Percentiles rank a stretch among this genome's conserved stretches.
phyloP scores from a whole-genome alignment of 805 yeast species.

The Candida stauntonica region DNA sequence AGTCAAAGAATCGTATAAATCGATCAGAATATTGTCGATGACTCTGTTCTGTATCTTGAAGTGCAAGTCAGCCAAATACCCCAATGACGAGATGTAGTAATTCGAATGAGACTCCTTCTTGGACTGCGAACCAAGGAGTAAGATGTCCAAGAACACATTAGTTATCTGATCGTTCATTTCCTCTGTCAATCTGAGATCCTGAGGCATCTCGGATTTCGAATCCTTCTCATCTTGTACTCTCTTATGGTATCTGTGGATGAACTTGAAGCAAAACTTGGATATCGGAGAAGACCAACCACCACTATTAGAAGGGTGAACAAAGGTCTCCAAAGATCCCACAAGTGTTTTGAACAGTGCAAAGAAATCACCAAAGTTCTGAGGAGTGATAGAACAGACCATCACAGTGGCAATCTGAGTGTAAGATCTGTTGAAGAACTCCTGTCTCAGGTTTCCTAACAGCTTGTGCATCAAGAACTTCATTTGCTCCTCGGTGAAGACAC shows the following conservation, averaged over 20 bases:
- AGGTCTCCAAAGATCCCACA: constrained; percentile 69
- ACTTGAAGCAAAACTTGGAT: constrained; percentile 56
- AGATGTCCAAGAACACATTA: constrained; percentile 42
- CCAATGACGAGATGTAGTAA: constrained; percentile 54
- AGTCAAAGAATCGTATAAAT: constrained; percentile 70
- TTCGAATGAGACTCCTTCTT: constrained; percentile 55
- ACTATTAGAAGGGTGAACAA: constrained; percentile 87
- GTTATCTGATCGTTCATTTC: constrained; percentile 33
- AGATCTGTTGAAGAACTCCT: constrained; percentile 32
- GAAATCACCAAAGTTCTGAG: constrained; percentile 40
- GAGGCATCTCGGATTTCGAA: constrained; percentile 28
- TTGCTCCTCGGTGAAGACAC: constrained; percentile 62
- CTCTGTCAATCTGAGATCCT: constrained; percentile 27
- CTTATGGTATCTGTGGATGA: constrained; percentile 57
- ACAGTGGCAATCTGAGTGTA: constrained; percentile 42
- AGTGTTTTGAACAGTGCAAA: constrained; percentile 50
- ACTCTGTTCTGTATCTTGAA: constrained; percentile 41
- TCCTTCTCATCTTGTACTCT: constrained; percentile 48
- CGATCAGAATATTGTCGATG: constrained; percentile 53
- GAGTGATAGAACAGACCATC: constrained; percentile 60
- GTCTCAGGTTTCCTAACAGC: constrained; percentile 37
- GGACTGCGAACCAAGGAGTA: constrained; percentile 74
- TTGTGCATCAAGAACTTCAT: constrained; percentile 56
- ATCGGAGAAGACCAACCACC: constrained; percentile 83
- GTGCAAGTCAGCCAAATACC: constrained; percentile 52